Conservation (phyloP, 2,329 filamentous ascomycete genomes). For the Myriangium duriaei region DNA sequence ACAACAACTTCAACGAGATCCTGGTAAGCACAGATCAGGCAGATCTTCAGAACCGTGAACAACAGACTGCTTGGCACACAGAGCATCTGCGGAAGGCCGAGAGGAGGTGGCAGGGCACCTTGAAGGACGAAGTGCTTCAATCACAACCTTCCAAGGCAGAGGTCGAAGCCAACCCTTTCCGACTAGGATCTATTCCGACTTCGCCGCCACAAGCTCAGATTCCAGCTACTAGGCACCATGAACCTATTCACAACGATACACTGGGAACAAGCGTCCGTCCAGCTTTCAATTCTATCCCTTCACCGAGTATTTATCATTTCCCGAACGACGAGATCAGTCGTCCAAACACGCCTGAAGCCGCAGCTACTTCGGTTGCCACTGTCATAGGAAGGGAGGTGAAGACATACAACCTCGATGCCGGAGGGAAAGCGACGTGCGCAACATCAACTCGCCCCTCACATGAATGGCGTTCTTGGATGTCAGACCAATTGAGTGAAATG, state of each 20-base stretch:
- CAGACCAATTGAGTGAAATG: constrained; percentile 30
- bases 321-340: constrained; percentile 28
- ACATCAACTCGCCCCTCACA: constrained; percentile 23
- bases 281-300: constrained; percentile 25
- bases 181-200: constrained; percentile 16
- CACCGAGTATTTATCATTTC: constrained; percentile 36
- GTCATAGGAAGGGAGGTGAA: constrained; percentile 32
- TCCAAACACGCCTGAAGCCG: constrained; percentile 18
- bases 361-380: constrained; percentile 27
- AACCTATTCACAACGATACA: too few relatives aligned
- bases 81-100: constrained; percentile 25
- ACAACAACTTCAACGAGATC: too few relatives aligned
- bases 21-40: too few relatives aligned
- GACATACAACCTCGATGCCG: constrained; percentile 27
- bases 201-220: constrained; percentile 7
- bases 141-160: constrained; percentile 17
- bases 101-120: constrained; percentile 29
- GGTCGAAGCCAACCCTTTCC: constrained; percentile 21
- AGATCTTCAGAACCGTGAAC: too few relatives aligned
- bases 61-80: too few relatives aligned
- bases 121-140: constrained; percentile 26
- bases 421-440: constrained; percentile 13
- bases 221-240: too few relatives aligned
- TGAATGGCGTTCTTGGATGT: constrained; percentile 37
- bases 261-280: too few relatives aligned